A percentile compares a stretch with the other conserved stretches of the same genome.
Conservation (phyloP, 768 basidiomycete genomes). For the Gymnopilus junonius region DNA sequence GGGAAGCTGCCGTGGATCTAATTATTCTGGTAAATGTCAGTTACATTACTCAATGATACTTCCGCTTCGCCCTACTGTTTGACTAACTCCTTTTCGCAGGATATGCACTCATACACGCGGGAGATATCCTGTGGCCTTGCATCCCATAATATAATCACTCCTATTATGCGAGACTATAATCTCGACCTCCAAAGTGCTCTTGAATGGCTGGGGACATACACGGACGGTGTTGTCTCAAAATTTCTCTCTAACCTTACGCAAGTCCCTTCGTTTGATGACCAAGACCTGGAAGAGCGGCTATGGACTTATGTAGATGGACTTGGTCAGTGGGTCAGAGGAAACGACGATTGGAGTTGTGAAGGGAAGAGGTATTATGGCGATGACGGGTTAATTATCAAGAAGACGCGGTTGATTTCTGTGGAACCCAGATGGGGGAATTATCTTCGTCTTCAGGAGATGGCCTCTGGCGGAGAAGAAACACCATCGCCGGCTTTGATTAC, state of each 20-base stretch:
- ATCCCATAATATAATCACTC: constrained; percentile 44
- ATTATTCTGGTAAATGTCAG: constrained; percentile 39
- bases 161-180: constrained; percentile 42
- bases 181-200: constrained; percentile 41
- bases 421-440: constrained; percentile 15
- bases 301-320: constrained; percentile 40
- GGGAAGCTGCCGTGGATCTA: constrained; percentile 53
- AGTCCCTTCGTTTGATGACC: constrained; percentile 40
- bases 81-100: constrained; percentile 24
- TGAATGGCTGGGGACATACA: constrained; percentile 37
- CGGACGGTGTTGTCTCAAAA: constrained; percentile 30
- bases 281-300: constrained; percentile 35
- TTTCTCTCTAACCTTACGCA: constrained; percentile 33
- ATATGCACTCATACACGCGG: constrained; percentile 43
- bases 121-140: constrained; percentile 45
- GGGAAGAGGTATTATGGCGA: constrained; percentile 36
- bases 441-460: neutral
- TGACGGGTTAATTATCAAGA: constrained; percentile 31
- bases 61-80: constrained; percentile 1
- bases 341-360: constrained; percentile 49
- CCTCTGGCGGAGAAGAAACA: neutral
- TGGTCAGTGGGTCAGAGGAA: constrained; percentile 42
- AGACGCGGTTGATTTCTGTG: constrained; percentile 21
- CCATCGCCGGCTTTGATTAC: neutral
- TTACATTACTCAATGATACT: constrained; percentile 9